A percentile compares a stretch with the other conserved stretches of the same genome.
These are phyloP conservation scores for Glomus cerebriforme DNA, from an alignment of 192 early-diverging fungal genomes.

Conservation along the genomic window DNA sequence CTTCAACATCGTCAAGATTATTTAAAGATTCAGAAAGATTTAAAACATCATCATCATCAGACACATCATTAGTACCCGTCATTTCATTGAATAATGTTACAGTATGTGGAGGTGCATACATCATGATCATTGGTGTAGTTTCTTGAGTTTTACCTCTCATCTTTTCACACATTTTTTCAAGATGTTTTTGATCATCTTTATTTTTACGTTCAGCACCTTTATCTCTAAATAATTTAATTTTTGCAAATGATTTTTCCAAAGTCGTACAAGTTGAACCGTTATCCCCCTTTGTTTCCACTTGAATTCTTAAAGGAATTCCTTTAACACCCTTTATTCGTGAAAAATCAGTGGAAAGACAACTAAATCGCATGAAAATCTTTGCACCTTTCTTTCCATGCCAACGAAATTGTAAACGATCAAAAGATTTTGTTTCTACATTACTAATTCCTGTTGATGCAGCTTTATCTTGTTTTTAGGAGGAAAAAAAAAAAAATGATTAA, in stretches of 20 bases:
- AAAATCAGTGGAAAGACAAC: constrained; percentile 79
- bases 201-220: constrained; percentile 79
- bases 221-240: constrained; percentile 73
- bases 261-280: constrained; percentile 26
- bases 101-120: constrained; percentile 34
- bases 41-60: constrained; percentile 20
- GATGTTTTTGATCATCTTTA: constrained; percentile 75
- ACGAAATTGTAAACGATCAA: constrained; percentile 73
- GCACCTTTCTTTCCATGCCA: constrained; percentile 69
- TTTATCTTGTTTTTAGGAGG: constrained; percentile 37
- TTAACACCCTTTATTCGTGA: constrained; percentile 79
- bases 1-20: constrained; percentile 32
- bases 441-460: constrained; percentile 56
- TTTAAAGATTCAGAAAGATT: constrained; percentile 15
- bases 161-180: constrained; percentile 69
- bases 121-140: constrained; percentile 34
- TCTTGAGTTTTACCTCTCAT: constrained; percentile 46
- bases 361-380: constrained; percentile 68
- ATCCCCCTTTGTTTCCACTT: constrained; percentile 43
- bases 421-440: constrained; percentile 55
- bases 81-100: constrained; percentile 38
- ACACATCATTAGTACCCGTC: constrained; percentile 10
- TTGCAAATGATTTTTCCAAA: constrained; percentile 61
- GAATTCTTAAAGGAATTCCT: constrained; percentile 68
- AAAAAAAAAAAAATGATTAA: background rate